A percentile compares a stretch with the other conserved stretches of the same genome.
Conservation (phyloP, 2,329 filamentous ascomycete species). For the Diaporthe capsici region DNA sequence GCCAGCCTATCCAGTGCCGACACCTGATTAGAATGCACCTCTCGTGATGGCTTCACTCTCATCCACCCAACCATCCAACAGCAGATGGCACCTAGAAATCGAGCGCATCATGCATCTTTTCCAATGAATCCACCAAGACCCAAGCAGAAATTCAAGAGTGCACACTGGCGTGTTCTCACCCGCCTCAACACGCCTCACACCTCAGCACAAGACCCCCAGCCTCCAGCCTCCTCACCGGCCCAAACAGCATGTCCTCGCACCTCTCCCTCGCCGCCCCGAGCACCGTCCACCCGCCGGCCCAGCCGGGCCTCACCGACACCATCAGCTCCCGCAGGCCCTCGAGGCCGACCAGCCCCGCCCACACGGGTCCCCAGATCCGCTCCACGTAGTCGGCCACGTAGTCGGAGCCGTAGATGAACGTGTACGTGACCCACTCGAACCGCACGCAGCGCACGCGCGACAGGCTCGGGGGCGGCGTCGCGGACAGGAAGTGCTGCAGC, state of each 20-base stretch:
- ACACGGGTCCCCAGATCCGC: conserved; percentile 14
- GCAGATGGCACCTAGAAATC: neutral
- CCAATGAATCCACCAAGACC: neutral
- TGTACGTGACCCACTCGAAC: conserved; percentile 29
- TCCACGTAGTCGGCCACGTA: conserved; percentile 22
- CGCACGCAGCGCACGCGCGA: neutral
- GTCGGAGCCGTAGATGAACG: conserved; percentile 30
- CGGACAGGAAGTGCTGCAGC: conserved; percentile 22
- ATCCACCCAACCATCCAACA: neutral
- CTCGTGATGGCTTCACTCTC: neutral
- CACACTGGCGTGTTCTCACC: neutral
- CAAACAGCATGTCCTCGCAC: conserved; percentile 13
- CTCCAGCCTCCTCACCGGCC: conserved; percentile 16
- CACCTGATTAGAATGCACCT: neutral
- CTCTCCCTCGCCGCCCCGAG: conserved; percentile 21
- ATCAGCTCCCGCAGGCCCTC: conserved; percentile 18
- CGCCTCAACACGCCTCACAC: conserved; percentile 17
- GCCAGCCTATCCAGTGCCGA: neutral
- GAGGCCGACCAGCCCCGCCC: neutral
- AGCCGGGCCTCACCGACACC: conserved; percentile 5
- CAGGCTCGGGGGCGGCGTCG: neutral
- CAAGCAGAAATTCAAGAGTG: neutral
- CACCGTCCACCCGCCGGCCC: conserved; percentile 13
- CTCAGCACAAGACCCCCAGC: conserved; percentile 4
- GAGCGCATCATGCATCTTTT: neutral